phyloP scores from a whole-genome alignment of 2,329 filamentous ascomycete genomes.

The Cordyceps tenuipes region DNA sequence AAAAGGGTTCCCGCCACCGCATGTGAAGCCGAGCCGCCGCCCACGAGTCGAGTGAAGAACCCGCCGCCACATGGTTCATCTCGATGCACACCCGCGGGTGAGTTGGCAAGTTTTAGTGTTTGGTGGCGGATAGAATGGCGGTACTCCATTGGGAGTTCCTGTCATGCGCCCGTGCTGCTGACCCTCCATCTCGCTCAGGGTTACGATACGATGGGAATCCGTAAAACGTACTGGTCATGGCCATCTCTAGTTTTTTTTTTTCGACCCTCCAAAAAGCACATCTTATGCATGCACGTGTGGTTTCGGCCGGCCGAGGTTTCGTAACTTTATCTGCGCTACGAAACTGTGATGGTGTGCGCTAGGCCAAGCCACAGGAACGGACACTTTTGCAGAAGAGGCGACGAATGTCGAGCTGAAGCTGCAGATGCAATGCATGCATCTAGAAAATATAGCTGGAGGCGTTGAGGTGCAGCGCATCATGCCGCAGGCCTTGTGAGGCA shows the following conservation, averaged over 20 bases:
- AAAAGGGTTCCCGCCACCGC: background rate
- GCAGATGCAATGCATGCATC: background rate
- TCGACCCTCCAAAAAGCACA: background rate
- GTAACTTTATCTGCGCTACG: background rate
- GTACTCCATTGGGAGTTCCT: background rate
- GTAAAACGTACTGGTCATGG: background rate
- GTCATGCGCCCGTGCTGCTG: background rate
- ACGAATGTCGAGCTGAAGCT: background rate
- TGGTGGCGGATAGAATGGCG: background rate
- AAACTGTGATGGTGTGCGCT: background rate
- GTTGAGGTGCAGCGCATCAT: background rate
- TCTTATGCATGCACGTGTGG: background rate
- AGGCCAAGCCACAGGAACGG: conserved; percentile 4
- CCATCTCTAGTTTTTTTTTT: too few relatives aligned
- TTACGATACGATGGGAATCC: background rate
- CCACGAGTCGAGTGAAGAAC: background rate
- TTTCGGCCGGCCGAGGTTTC: conserved; percentile 1
- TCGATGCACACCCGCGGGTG: background rate
- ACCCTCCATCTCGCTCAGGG: background rate
- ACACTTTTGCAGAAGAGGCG: background rate
- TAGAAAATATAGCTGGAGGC: background rate
- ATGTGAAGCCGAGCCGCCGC: conserved; percentile 10
- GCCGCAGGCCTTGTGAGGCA: background rate
- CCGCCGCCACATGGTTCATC: background rate
- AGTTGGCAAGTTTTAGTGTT: background rate